A percentile compares a stretch with the other conserved stretches of the same genome.
Evolutionary conservation across 83 land plant genomes (phyloP).

Genomic region (Isoetes engelmannii): DNA sequence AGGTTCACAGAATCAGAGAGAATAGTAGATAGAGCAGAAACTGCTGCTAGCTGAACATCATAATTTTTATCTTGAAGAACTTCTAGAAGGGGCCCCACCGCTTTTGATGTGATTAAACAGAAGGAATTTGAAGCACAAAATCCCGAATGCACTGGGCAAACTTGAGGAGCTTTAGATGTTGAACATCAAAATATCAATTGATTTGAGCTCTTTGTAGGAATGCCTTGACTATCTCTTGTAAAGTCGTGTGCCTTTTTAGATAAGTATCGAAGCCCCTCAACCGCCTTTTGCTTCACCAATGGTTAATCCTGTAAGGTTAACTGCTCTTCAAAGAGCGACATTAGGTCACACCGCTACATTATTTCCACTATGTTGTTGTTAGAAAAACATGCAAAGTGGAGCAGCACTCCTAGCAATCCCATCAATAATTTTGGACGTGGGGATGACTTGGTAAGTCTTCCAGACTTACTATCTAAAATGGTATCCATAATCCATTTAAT

Average conservation of each 20-base stretch:
- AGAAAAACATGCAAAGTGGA: conserved; percentile 31
- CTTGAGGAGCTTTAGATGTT: conserved; percentile 2
- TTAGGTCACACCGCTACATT: conserved; percentile 23
- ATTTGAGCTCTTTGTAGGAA: conserved; percentile 24
- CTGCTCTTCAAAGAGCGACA: conserved; percentile 27
- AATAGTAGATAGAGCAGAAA: conserved; percentile 46
- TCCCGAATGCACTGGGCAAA: conserved; percentile 29
- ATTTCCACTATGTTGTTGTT: conserved; percentile 18
- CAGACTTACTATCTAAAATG: conserved; percentile 13
- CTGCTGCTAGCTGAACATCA: conserved; percentile 40
- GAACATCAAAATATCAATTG: conserved; percentile 23
- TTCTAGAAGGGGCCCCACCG: conserved; percentile 35
- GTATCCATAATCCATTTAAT: conserved; percentile 28
- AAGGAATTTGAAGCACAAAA: conserved; percentile 32
- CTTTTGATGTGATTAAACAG: conserved; percentile 32
- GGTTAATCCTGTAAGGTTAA: conserved; percentile 16
- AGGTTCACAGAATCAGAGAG: conserved; percentile 23
- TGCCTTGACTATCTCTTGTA: conserved; percentile 7
- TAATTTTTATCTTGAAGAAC: conserved; percentile 31
- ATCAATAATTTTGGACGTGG: conserved; percentile 24
- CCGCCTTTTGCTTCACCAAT: conserved; percentile 35
- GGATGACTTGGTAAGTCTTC: conserved; percentile 6
- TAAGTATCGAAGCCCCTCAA: conserved; percentile 33
- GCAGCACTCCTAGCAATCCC: conserved; percentile 45
- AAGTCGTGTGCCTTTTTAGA: conserved; percentile 20